Base-by-base conservation (phyloP, 1,284 basidiomycete genomes). In the Cerioporus squamosus region DNA sequence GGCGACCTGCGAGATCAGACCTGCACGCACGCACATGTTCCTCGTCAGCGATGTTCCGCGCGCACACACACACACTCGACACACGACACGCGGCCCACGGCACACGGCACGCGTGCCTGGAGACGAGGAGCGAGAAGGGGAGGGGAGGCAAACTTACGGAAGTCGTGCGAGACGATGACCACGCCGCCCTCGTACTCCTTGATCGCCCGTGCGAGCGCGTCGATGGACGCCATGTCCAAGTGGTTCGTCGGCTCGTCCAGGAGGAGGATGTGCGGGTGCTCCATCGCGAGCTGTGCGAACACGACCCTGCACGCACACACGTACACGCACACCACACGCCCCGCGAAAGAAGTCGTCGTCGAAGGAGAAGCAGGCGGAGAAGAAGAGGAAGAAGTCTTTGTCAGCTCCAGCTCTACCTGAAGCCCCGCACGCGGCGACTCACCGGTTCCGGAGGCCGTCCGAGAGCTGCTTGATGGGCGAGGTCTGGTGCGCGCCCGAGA, bases 161-260 rank as follows among this genome's bases (percentile, higher is more conserved):
- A 97, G 76, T 97, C 94, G 81, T 97, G 95, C 46, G 95, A 97
- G 63, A 97, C 95, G 70, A 97, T 97, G 62, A 97, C 97, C 51
- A 98, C 97, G 73, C 97, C 97, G 61, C 97, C 97, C 72, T 94
- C 91, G 74, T 95, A 99, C 72, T 93, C 93, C 78, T 97, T 97
- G 82, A 99, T 98, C 51, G 97, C 96, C 31, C 77, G 75, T 5
- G 96, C 97, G 44, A 99, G 84, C 4, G 97, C 95, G 74, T 98
- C 96, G 74, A 98, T 98, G 22, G 95, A 97, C 59, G 83, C 87
- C 95, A 96, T 96, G 74, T 97, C 94, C 84, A 94, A 84, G 75
- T 97, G 94, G 75, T 96, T 97, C 36, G 94, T 97, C 44, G 94
- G 94, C 74, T 94, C 91, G 72, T 93, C 90, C 56, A 97, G 84